Evolutionary conservation across 2,329 filamentous ascomycete genomes (phyloP).

Genomic region (Aspergillus sp.): DNA sequence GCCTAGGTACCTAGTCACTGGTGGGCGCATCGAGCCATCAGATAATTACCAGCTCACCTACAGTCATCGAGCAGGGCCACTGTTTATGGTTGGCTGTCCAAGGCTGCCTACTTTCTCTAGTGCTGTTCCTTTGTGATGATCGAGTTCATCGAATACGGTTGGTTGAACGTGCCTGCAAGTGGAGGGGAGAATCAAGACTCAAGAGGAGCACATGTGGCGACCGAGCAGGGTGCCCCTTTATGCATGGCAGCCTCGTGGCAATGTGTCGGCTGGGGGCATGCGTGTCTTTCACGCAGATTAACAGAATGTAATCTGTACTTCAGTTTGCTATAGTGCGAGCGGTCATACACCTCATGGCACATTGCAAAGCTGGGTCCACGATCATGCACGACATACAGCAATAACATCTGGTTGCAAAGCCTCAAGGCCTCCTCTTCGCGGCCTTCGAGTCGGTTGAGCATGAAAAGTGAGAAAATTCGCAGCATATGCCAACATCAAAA

Average conservation of each 20-base stretch:
- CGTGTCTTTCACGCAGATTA: no score
- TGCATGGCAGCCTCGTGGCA: no score
- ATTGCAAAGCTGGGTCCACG: no score
- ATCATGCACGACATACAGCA: no score
- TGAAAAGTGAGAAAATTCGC: not conserved
- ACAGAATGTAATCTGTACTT: no score
- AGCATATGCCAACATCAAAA: not conserved
- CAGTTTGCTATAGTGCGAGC: no score
- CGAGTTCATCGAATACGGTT: not conserved
- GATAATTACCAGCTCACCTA: not conserved
- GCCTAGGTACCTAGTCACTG: no score
- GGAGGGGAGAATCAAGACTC: not conserved
- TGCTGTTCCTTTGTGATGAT: not conserved
- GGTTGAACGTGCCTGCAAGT: not conserved
- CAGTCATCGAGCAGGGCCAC: not conserved
- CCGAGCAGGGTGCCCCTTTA: no score
- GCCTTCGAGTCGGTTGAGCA: not conserved
- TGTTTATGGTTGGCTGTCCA: not conserved
- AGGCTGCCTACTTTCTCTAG: not conserved
- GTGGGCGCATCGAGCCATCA: no score
- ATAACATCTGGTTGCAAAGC: not conserved
- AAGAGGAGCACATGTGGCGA: not conserved
- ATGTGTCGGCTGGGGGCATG: no score
- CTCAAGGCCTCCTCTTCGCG: not conserved
- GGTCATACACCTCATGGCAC: no score